phyloP scores from a whole-genome alignment of 2,329 filamentous ascomycete genomes.

The Epichloe gansuensis region DNA sequence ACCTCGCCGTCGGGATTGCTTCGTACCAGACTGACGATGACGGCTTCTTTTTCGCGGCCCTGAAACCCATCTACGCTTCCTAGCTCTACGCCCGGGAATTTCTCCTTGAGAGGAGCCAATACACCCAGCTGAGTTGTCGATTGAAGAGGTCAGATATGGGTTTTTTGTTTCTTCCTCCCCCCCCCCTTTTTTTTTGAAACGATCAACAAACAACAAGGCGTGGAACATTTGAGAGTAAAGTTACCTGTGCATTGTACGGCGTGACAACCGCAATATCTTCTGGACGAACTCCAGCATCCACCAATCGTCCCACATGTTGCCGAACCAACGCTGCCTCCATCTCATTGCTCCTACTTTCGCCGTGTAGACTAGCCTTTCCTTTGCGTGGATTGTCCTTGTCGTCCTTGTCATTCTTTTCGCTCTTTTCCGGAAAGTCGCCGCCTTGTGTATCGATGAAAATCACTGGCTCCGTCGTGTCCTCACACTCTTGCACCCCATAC shows the following conservation, averaged over 20 bases:
- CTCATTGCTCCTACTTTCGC: slow-evolving; percentile 76
- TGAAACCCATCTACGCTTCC: slow-evolving; percentile 97
- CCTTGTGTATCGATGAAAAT: slow-evolving; percentile 96
- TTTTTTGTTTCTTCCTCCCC: background rate
- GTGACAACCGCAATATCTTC: slow-evolving; percentile 89
- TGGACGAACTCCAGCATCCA: slow-evolving; percentile 65
- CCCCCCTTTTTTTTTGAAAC: background rate
- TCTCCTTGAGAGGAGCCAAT: slow-evolving; percentile 67
- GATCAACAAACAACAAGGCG: background rate
- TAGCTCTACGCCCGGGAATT: slow-evolving; percentile 77
- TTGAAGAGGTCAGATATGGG: slow-evolving; percentile 2
- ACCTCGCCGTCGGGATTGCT: slow-evolving; percentile 82
- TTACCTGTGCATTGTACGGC: slow-evolving; percentile 85
- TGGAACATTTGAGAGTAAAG: background rate
- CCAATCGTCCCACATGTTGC: slow-evolving; percentile 61
- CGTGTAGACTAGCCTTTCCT: slow-evolving; percentile 30
- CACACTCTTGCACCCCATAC: slow-evolving; percentile 64
- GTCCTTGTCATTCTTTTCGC: slow-evolving; percentile 54
- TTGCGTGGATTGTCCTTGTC: slow-evolving; percentile 36
- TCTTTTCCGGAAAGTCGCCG: slow-evolving; percentile 76
- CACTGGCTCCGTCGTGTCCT: slow-evolving; percentile 77
- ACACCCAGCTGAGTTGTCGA: slow-evolving; percentile 49
- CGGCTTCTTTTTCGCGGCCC: slow-evolving; percentile 89
- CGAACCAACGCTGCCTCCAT: slow-evolving; percentile 75
- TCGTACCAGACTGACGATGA: slow-evolving; percentile 85